These are phyloP conservation scores for Sphaerulina musiva DNA, from an alignment of 2,329 filamentous ascomycete species.

Conservation along the genomic window DNA sequence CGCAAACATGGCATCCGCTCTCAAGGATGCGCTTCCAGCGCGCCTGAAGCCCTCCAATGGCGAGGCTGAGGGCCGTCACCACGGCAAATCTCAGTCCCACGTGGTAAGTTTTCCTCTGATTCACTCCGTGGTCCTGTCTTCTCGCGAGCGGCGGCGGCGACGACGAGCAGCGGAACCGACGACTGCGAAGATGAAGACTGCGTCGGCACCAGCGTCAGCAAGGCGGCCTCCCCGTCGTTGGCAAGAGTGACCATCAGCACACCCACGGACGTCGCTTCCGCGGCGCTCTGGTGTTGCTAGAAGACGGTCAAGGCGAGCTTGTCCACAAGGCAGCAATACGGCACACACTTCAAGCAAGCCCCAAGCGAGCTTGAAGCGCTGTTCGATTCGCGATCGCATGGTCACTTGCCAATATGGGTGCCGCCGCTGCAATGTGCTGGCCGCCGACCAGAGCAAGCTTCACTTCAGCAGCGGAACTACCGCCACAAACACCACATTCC, in stretches of 20 bases:
- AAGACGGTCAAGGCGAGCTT: not conserved
- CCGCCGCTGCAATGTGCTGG: no score
- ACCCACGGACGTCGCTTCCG: no score
- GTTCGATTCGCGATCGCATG: no score
- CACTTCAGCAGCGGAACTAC: no score
- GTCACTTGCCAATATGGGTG: no score
- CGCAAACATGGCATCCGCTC: conserved; percentile 42
- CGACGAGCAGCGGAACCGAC: not conserved
- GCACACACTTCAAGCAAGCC: no score
- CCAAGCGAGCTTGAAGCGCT: no score
- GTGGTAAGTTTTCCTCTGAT: conserved; percentile 56
- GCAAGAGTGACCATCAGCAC: conserved; percentile 13
- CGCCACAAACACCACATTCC: no score
- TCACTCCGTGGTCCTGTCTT: conserved; percentile 1
- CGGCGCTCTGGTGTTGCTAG: not conserved
- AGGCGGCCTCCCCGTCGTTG: not conserved
- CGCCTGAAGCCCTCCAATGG: conserved; percentile 65
- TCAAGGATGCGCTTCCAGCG: conserved; percentile 70
- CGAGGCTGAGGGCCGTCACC: conserved; percentile 51
- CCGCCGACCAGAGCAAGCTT: no score
- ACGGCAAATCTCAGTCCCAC: conserved; percentile 79
- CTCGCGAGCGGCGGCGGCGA: conserved; percentile 1
- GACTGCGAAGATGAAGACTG: no score
- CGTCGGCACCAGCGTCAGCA: not conserved
- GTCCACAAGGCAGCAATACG: not conserved